Base-by-base conservation (phyloP, 371 early-diverging fungal species). In the Mucor racemosus region DNA sequence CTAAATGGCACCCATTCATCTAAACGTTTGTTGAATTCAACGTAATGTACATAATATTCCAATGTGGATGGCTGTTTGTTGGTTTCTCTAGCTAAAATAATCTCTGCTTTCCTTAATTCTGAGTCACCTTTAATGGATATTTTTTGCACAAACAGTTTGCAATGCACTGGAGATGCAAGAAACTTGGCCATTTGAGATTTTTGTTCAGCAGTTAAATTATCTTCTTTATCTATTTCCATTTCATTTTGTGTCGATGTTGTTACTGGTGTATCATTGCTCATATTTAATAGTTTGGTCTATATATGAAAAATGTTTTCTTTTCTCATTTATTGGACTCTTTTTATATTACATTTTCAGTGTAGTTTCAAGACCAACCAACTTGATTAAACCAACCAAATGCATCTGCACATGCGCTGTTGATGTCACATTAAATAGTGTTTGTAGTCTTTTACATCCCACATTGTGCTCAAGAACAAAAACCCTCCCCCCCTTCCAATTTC, bases 1-100 rank as follows among this genome's bases (percentile, higher is more conserved):
- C 81, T 73, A n/a, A 87, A 85, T 0, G 87, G 57, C 0, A 99
- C 94, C 99, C 99, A 99, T 76, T 98, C 97, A 82, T 99, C 99
- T 61, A 99, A 84, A 50, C 99, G 94, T 77, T 98, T 99, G 86
- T 99, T 99, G 80, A 95, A 99, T 57, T 96, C 95, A 5, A 94
- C 88, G 77, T 98, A 99, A 76, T 99, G 99, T 2, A 99, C 95
- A 81, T 99, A 99, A 75, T 93, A 98, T 79, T 95, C 92, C 15
- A 84, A 68, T n/a, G 82, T 74, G 4, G 55, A 10, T 6, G 58
- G 46, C 41, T 81, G 76, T 9, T 75, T 76, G 13, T 76, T 65
- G 10, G 83, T 68, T 15, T 78, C 76, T 36, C 97, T 91, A 56
- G 95, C 92, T 6, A 94, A 93, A 11, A 99, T 85, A 15, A 99